phyloP scores from a whole-genome alignment of 345 rosid species.

The Kandelia obovata region DNA sequence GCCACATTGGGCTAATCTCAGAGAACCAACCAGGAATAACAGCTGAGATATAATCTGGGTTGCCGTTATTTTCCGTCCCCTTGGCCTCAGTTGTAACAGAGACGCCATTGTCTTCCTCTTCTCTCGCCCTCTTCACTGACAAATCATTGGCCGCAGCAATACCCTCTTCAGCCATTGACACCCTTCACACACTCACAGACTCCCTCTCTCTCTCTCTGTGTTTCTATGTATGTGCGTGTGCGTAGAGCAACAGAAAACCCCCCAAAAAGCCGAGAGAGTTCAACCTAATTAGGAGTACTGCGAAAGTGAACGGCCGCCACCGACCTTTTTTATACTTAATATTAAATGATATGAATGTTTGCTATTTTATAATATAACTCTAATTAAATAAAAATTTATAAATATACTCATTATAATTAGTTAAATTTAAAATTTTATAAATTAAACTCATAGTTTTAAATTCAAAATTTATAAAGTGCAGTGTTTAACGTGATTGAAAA shows the following conservation, averaged over 20 bases:
- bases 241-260: not conserved
- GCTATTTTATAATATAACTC: too few species aligned
- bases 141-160: constrained; percentile 29
- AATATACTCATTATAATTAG: too few species aligned
- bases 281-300: too few species aligned
- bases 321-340: too few species aligned
- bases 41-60: constrained; percentile 41
- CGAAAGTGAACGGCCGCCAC: too few species aligned
- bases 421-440: too few species aligned
- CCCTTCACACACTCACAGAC: not conserved
- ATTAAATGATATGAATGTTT: too few species aligned
- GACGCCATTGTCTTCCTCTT: constrained; percentile 45
- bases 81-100: constrained; percentile 32
- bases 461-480: too few species aligned
- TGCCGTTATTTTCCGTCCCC: constrained; percentile 35
- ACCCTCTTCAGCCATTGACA: constrained; percentile 24
- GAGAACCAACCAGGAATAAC: constrained; percentile 87
- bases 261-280: not conserved
- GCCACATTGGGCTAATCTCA: constrained; percentile 89
- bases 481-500: too few species aligned
- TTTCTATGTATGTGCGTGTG: too few species aligned
- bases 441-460: too few species aligned
- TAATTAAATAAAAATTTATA: too few species aligned
- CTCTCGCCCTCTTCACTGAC: constrained; percentile 55
- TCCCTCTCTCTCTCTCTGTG: not conserved